These are phyloP conservation scores for Zancudomyces culisetae DNA, from an alignment of 371 early-diverging fungal genomes.

Conservation along the genomic window DNA sequence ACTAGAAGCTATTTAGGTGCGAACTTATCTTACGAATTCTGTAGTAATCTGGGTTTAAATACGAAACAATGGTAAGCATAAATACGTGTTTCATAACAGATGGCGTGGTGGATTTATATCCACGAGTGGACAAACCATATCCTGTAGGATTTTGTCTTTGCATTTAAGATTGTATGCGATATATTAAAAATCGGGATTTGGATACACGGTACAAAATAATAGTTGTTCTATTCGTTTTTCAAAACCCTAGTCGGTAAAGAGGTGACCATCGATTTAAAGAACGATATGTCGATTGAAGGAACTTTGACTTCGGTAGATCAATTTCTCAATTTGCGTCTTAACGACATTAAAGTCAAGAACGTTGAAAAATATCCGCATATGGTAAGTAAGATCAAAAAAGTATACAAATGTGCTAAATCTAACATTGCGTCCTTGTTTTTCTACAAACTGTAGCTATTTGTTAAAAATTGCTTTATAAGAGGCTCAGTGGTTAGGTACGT, in stretches of 20 bases:
- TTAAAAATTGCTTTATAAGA: slow-evolving; percentile 94
- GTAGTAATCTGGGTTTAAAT: too few relatives aligned
- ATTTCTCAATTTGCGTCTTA: slow-evolving; percentile 93
- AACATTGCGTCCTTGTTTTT: too few relatives aligned
- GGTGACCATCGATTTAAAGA: slow-evolving; percentile 96
- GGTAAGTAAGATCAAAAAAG: slow-evolving; percentile 30
- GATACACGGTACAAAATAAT: too few relatives aligned
- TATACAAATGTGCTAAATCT: neutral
- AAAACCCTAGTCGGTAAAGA: slow-evolving; percentile 91
- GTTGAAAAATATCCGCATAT: slow-evolving; percentile 88
- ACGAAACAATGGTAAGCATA: too few relatives aligned
- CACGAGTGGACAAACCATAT: too few relatives aligned
- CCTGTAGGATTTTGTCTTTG: too few relatives aligned
- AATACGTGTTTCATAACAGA: too few relatives aligned
- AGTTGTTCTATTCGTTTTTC: slow-evolving; percentile 99
- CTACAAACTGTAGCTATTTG: slow-evolving; percentile 10
- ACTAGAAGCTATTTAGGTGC: too few relatives aligned
- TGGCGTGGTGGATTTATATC: too few relatives aligned
- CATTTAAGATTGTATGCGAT: too few relatives aligned
- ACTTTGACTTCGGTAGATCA: slow-evolving; percentile 93
- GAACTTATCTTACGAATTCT: too few relatives aligned
- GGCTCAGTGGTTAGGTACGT: slow-evolving; percentile 97
- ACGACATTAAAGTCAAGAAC: slow-evolving; percentile 74
- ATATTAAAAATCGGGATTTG: too few relatives aligned
- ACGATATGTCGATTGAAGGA: slow-evolving; percentile 86